Percentiles rank a stretch among this genome's conserved stretches.
phyloP scores from a whole-genome alignment of 495 filamentous ascomycete species.

The Annulohypoxylon nitens region DNA sequence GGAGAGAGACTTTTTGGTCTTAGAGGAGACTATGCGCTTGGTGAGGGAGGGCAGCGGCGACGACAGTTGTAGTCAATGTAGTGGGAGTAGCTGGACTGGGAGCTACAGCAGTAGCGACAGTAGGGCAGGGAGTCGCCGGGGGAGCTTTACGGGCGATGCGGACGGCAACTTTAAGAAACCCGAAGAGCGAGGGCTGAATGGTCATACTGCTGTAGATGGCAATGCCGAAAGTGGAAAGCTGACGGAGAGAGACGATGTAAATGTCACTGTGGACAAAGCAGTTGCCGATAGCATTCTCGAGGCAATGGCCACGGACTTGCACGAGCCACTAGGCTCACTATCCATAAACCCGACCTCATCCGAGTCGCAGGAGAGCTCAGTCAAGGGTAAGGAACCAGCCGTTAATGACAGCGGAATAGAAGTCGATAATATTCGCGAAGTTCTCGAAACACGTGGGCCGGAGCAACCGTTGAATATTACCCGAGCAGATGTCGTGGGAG shows the following conservation, averaged over 20 bases:
- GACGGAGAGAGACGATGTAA: conserved; percentile 1
- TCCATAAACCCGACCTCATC: conserved; percentile 17
- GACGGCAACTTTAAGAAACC: conserved; percentile 26
- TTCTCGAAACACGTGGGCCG: neutral
- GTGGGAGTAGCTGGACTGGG: conserved; percentile 52
- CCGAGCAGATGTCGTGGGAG: neutral
- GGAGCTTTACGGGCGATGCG: conserved; percentile 48
- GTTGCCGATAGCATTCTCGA: conserved; percentile 46
- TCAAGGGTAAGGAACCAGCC: conserved; percentile 47
- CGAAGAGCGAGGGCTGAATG: conserved; percentile 31
- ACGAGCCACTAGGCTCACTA: conserved; percentile 26
- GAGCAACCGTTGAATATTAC: neutral
- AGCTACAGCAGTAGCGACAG: conserved; percentile 52
- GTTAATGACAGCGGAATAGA: conserved; percentile 30
- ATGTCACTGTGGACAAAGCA: conserved; percentile 38
- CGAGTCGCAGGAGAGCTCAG: conserved; percentile 9
- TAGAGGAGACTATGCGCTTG: conserved; percentile 87
- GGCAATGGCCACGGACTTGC: conserved; percentile 47
- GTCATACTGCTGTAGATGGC: neutral
- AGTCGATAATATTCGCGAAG: conserved; percentile 4
- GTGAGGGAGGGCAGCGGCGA: conserved; percentile 63
- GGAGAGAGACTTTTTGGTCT: conserved; percentile 86
- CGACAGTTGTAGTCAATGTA: conserved; percentile 47
- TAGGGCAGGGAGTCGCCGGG: conserved; percentile 48
- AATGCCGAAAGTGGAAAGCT: neutral